Evolutionary conservation across 1,284 basidiomycete genomes (phyloP), one percentile per base, ranked within the genome.

Genomic region (Cryptococcus sp.): DNA sequence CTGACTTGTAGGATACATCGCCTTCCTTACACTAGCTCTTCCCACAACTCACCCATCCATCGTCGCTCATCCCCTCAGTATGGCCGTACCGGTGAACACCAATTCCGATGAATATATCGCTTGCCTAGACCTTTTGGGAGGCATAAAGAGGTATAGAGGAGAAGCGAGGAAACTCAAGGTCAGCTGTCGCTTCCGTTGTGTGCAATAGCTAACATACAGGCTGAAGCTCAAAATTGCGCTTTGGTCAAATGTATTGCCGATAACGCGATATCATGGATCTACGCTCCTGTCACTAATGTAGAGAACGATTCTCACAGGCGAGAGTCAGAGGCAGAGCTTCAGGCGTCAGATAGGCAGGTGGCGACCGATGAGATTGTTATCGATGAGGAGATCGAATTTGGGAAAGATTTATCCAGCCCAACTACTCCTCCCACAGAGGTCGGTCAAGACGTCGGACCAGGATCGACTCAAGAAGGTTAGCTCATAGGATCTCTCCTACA

Each of bases 11-110:
- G 37, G 45, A 16, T 51, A 44, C 28, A 43, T 56, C 1, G 66
- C 66, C 24, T 52, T 54, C 37, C 42, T 71, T 22, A 67, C 64
- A 0, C 52, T 71, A 5, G 54, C 60, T 10, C 57, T 71, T 9
- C 59, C 69, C 2, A 62, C 64, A 2, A 47, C 60, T 16, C 67
- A 68, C 48, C 64, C 67, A 0, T 45, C 56, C 1, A 53, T 71
- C 32, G 22, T 24, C 11, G 21, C 36, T 1, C 66, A 67, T 37
- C 53, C 58, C 0, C 48, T 63, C 7, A 53, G 48, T 43, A 16
- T n/a, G 4, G 45, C 49, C n/a, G 22, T 67, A 4, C 63, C 63
- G 4, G 50, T 56, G 39, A 60, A 66, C 32, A 48, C 42, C 2
- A 59, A 62, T 44, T 55, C 54, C 13, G 32, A 52, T 10, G 64